These are phyloP conservation scores for Globisporangium takayamanum DNA, from an alignment of 352 stramenopile species.

Conservation along the genomic window DNA sequence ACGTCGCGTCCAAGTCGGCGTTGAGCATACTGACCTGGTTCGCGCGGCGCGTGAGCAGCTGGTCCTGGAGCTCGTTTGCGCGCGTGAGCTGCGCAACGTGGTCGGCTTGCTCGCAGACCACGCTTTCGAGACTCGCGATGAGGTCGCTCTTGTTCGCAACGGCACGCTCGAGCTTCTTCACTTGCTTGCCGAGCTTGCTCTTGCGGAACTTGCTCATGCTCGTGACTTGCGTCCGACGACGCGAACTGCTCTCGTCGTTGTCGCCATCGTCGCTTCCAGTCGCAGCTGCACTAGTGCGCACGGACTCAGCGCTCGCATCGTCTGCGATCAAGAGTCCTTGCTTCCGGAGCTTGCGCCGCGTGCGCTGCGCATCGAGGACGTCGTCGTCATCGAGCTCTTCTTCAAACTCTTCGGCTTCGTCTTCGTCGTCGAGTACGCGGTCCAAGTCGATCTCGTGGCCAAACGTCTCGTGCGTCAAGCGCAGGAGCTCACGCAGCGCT, in stretches of 20 bases:
- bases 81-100: constrained; percentile 34
- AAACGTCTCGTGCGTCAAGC: constrained; percentile 54
- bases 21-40: constrained; percentile 48
- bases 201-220: constrained; percentile 64
- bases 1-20: constrained; percentile 38
- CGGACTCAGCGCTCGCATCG: not conserved
- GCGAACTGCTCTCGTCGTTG: not conserved
- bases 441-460: constrained; percentile 40
- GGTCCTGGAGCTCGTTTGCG: constrained; percentile 34
- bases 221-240: constrained; percentile 23
- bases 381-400: constrained; percentile 56
- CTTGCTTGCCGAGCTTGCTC: constrained; percentile 56
- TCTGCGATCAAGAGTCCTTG: constrained; percentile 9
- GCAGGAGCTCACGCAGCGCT: constrained; percentile 61
- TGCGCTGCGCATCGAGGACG: constrained; percentile 22
- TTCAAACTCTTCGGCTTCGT: constrained; percentile 54
- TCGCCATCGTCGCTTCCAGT: not conserved
- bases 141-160: constrained; percentile 36
- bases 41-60: constrained; percentile 28
- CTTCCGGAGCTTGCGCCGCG: constrained; percentile 15
- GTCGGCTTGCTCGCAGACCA: constrained; percentile 51
- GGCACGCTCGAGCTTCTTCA: constrained; percentile 55
- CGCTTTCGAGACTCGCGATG: constrained; percentile 38
- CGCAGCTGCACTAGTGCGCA: too few relatives aligned
- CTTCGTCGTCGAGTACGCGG: constrained; percentile 50